Conservation (phyloP, 1,284 basidiomycete genomes). For the Clitocybe nebularis region DNA sequence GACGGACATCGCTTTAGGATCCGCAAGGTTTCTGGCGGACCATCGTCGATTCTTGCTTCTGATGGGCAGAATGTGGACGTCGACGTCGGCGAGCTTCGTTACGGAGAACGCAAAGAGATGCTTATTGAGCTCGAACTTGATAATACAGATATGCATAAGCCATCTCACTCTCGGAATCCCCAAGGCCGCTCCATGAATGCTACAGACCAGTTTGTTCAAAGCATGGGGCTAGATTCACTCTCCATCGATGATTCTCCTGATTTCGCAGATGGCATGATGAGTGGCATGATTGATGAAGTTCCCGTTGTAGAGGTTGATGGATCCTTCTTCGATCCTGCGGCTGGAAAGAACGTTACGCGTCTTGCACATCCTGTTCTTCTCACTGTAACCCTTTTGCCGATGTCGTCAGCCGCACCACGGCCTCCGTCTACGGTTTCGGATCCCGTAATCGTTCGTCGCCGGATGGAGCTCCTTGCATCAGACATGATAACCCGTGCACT, state of each 20-base stretch:
- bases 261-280: slow-evolving; percentile 83
- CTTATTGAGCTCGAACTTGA: slow-evolving; percentile 90
- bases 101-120: slow-evolving; percentile 92
- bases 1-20: slow-evolving; percentile 83
- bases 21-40: slow-evolving; percentile 85
- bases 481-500: slow-evolving; percentile 95
- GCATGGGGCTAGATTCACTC: slow-evolving; percentile 74
- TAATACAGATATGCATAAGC: slow-evolving; percentile 56
- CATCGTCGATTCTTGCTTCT: slow-evolving; percentile 76
- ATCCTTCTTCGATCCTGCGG: slow-evolving; percentile 86
- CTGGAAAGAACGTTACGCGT: slow-evolving; percentile 75
- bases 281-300: slow-evolving; percentile 88
- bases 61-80: slow-evolving; percentile 93
- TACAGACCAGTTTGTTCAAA: slow-evolving; percentile 77
- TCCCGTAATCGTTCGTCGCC: slow-evolving; percentile 82
- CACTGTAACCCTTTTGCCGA: slow-evolving; percentile 81
- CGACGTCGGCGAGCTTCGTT: slow-evolving; percentile 89
- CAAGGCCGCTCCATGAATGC: slow-evolving; percentile 51
- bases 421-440: slow-evolving; percentile 61
- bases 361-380: slow-evolving; percentile 86
- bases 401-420: slow-evolving; percentile 32
- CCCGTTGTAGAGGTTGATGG: slow-evolving; percentile 91
- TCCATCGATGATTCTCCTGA: slow-evolving; percentile 67
- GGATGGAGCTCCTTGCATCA: slow-evolving; percentile 89
- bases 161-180: slow-evolving; percentile 20